These are phyloP conservation scores for Zarea fungicola DNA, from an alignment of 2,329 filamentous ascomycete species.

Conservation along the genomic window DNA sequence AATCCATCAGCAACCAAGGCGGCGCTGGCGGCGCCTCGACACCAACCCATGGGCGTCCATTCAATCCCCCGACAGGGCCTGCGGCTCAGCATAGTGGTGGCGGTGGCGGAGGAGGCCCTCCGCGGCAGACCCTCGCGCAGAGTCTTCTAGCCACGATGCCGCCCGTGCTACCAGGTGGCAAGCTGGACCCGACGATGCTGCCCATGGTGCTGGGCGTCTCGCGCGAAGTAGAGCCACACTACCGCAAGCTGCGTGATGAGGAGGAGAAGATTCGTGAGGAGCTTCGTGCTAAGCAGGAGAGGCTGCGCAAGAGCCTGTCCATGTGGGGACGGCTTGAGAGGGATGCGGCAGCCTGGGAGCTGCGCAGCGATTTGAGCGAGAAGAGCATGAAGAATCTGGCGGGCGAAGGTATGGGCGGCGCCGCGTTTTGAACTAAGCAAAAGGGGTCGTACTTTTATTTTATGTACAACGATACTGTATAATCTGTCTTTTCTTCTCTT, in stretches of 20 bases:
- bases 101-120: slow-evolving; percentile 17
- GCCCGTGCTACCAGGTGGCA: slow-evolving; percentile 49
- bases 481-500: too few species aligned
- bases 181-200: slow-evolving; percentile 43
- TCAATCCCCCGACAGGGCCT: slow-evolving; percentile 56
- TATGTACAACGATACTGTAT: background rate
- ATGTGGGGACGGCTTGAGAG: slow-evolving; percentile 51
- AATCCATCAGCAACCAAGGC: slow-evolving; percentile 24
- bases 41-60: slow-evolving; percentile 39
- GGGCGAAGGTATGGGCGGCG: slow-evolving; percentile 50
- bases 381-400: slow-evolving; percentile 52
- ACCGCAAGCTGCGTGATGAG: slow-evolving; percentile 49
- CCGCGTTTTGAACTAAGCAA: slow-evolving; percentile 52
- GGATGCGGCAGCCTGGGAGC: slow-evolving; percentile 48
- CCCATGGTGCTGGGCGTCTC: slow-evolving; percentile 43
- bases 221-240: slow-evolving; percentile 50
- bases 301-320: slow-evolving; percentile 46
- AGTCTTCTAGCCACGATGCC: slow-evolving; percentile 47
- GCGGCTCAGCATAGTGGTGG: slow-evolving; percentile 31
- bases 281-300: slow-evolving; percentile 48
- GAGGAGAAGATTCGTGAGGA: slow-evolving; percentile 54
- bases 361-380: slow-evolving; percentile 52
- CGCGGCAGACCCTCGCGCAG: slow-evolving; percentile 45
- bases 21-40: slow-evolving; percentile 23
- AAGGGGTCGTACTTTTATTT: background rate